Percentiles rank a stretch among this genome's conserved stretches.
Conservation (phyloP, 257 asterid species). For the Leonotis leonurus region DNA sequence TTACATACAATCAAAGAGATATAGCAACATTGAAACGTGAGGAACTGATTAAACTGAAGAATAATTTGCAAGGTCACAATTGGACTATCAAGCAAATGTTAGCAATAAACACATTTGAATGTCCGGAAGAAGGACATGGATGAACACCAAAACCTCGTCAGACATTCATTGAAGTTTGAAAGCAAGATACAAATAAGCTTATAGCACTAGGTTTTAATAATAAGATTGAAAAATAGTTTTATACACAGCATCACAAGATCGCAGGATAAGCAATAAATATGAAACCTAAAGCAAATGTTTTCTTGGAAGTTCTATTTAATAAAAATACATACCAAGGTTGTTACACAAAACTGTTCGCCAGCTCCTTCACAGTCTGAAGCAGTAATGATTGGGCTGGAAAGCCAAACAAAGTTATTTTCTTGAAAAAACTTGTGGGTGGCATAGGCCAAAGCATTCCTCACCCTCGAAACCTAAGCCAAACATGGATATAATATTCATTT, state of each 20-base stretch:
- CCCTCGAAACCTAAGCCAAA: conserved; percentile 78
- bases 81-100: not conserved
- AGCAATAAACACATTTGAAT: conserved; percentile 2
- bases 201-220: not conserved
- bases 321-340: conserved; percentile 82
- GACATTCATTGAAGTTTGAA: conserved; percentile 3
- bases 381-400: conserved; percentile 94
- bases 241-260: conserved; percentile 9
- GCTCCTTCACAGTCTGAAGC: conserved; percentile 99
- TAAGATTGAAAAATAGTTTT: not conserved
- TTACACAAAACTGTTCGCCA: conserved; percentile 97
- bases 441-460: conserved; percentile 84
- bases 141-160: conserved; percentile 1
- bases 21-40: not conserved
- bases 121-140: not conserved
- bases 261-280: conserved; percentile 13
- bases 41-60: not conserved
- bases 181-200: not conserved
- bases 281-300: not conserved
- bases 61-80: not conserved
- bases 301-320: not conserved
- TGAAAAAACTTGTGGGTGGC: conserved; percentile 96
- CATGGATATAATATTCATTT: conserved; percentile 9
- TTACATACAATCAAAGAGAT: too few relatives aligned
- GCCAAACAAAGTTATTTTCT: conserved; percentile 94